Conservation (phyloP, 306 rosid genomes). For the Quillaja saponaria region DNA sequence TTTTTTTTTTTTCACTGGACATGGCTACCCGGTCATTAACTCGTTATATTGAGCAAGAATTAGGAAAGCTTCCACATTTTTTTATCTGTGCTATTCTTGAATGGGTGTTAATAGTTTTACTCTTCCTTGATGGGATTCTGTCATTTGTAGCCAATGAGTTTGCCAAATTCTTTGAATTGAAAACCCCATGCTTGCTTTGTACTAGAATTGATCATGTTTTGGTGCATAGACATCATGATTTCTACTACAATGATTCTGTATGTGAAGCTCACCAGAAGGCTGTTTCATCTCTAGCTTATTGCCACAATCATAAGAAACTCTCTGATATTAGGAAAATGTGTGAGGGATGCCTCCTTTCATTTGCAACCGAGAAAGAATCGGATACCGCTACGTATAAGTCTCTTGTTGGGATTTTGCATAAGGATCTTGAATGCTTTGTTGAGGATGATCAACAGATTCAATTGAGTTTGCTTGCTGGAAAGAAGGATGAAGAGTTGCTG, state of each 20-base stretch:
- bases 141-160: conserved; percentile 70
- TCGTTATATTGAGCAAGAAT: conserved; percentile 52
- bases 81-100: conserved; percentile 68
- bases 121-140: conserved; percentile 70
- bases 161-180: conserved; percentile 70
- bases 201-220: conserved; percentile 69
- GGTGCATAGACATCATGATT: conserved; percentile 48
- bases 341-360: conserved; percentile 80
- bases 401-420: conserved; percentile 77
- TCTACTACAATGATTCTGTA: conserved; percentile 68
- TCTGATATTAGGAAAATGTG: conserved; percentile 77
- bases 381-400: conserved; percentile 71
- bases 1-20: too few relatives aligned
- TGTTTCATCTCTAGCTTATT: conserved; percentile 71
- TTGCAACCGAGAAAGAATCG: conserved; percentile 71
- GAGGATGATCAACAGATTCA: conserved; percentile 62
- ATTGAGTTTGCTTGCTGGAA: conserved; percentile 28
- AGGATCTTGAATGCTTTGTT: conserved; percentile 74
- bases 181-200: conserved; percentile 74
- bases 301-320: conserved; percentile 76
- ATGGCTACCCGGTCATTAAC: conserved; percentile 57
- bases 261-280: conserved; percentile 80
- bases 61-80: conserved; percentile 69
- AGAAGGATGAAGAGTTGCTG: conserved; percentile 45
- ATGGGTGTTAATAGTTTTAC: conserved; percentile 68